Evolutionary conservation across 805 yeast species (phyloP).

Genomic region (Ascoidea tarda): DNA sequence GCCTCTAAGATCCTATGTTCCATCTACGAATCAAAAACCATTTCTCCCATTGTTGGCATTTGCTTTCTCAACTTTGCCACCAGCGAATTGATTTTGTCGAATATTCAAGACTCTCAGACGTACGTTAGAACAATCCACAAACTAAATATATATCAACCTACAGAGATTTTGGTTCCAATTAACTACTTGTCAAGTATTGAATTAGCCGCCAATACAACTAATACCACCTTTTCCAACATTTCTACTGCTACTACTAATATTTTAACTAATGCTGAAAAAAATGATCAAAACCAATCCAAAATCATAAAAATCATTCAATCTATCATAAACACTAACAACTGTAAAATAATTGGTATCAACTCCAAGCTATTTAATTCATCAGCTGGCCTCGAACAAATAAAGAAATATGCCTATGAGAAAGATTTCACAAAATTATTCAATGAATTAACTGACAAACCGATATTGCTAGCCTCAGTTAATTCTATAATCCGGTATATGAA

Average conservation of each 20-base stretch:
- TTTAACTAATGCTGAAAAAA: too few species aligned
- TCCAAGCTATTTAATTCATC: constrained; percentile 15
- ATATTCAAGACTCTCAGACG: constrained; percentile 29
- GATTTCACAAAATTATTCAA: constrained; percentile 13
- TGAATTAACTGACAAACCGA: constrained; percentile 16
- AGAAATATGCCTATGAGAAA: constrained; percentile 10
- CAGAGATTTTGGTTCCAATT: constrained; percentile 22
- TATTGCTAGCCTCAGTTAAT: constrained; percentile 20
- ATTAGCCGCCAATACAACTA: neutral
- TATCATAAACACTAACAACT: constrained; percentile 14
- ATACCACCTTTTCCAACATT: too few species aligned
- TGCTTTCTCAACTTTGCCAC: constrained; percentile 24
- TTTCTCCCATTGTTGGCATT: constrained; percentile 21
- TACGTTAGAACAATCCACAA: constrained; percentile 30
- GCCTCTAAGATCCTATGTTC: constrained; percentile 10
- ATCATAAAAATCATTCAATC: constrained; percentile 22
- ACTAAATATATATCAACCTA: constrained; percentile 20
- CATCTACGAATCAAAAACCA: constrained; percentile 12
- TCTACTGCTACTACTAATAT: neutral
- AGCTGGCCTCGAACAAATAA: constrained; percentile 15
- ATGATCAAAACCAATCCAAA: constrained; percentile 12
- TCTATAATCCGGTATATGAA: constrained; percentile 19
- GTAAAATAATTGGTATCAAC: constrained; percentile 15
- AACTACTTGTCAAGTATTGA: constrained; percentile 14
- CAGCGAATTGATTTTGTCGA: constrained; percentile 23